A percentile compares a stretch with the other conserved stretches of the same genome.
Evolutionary conservation across 2,329 filamentous ascomycete genomes (phyloP).

Genomic region (Pestalotiopsis fici): DNA sequence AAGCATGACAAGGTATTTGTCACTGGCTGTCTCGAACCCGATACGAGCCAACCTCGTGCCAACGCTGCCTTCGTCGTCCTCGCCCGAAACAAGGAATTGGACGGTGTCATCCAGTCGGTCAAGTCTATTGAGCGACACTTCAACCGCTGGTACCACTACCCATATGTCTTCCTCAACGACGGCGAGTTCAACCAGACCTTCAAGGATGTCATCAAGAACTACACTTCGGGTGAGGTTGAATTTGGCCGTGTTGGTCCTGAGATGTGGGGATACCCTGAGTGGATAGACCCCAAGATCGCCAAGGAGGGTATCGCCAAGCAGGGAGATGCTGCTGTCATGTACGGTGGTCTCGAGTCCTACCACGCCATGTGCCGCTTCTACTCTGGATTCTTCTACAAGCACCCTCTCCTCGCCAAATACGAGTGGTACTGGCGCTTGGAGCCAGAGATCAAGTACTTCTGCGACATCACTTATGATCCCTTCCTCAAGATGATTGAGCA

Average conservation of each 20-base stretch:
- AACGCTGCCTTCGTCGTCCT: slow-evolving; percentile 96
- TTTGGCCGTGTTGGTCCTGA: slow-evolving; percentile 89
- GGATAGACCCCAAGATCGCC: slow-evolving; percentile 91
- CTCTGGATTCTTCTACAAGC: slow-evolving; percentile 98
- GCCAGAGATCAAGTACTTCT: slow-evolving; percentile 99
- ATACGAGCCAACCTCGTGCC: slow-evolving; percentile 76
- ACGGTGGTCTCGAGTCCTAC: slow-evolving; percentile 97
- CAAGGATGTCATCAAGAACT: slow-evolving; percentile 83
- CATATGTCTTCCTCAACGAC: slow-evolving; percentile 97
- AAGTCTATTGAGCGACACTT: slow-evolving; percentile 99
- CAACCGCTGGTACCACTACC: slow-evolving; percentile 98
- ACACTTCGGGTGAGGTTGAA: slow-evolving; percentile 85
- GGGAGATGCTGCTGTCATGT: slow-evolving; percentile 97
- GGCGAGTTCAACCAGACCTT: slow-evolving; percentile 95
- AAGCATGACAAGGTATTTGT: slow-evolving; percentile 97
- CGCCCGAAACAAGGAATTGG: slow-evolving; percentile 92
- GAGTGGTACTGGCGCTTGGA: slow-evolving; percentile 99
- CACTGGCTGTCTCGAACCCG: slow-evolving; percentile 81
- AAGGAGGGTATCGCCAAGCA: slow-evolving; percentile 97
- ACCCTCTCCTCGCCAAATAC: slow-evolving; percentile 91
- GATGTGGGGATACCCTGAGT: slow-evolving; percentile 97
- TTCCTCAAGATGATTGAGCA: slow-evolving; percentile 91
- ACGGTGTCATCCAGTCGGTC: slow-evolving; percentile 93
- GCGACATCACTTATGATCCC: slow-evolving; percentile 98
- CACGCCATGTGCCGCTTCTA: slow-evolving; percentile 99